Conservation (phyloP, 805 yeast genomes). For the Sugiyamaella lignohabitans region DNA sequence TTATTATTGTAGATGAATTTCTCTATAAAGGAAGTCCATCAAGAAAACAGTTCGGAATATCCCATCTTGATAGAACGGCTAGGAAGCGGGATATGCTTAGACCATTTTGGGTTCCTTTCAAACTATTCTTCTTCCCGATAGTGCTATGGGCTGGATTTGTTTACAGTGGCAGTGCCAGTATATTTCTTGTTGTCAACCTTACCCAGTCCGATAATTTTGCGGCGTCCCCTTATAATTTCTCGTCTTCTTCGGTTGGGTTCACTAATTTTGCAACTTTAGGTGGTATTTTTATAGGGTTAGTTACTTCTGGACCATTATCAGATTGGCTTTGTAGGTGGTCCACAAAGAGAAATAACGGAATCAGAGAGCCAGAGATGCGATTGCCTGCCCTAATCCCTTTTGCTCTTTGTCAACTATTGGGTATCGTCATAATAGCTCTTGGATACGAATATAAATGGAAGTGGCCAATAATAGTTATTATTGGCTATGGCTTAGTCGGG, state of each 20-base stretch:
- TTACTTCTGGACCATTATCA: conserved; percentile 11
- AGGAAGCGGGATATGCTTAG: not conserved
- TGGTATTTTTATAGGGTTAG: conserved; percentile 6
- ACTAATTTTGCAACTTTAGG: conserved; percentile 9
- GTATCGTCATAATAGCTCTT: conserved; percentile 2
- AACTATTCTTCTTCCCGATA: conserved; percentile 6
- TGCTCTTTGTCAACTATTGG: not conserved
- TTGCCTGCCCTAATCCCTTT: conserved; percentile 7
- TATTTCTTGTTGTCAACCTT: conserved; percentile 5
- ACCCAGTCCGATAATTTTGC: conserved; percentile 9
- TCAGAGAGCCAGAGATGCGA: conserved; percentile 11
- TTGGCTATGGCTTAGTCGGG: conserved; percentile 8
- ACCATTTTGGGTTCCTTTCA: conserved; percentile 11
- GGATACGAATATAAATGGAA: conserved; percentile 7
- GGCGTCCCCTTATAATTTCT: conserved; percentile 8
- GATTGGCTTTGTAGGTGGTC: conserved; percentile 8
- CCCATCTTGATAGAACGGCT: not conserved
- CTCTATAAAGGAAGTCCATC: conserved; percentile 6
- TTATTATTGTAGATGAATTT: conserved; percentile 3
- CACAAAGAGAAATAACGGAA: conserved; percentile 7
- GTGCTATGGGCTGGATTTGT: conserved; percentile 7
- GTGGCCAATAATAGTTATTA: conserved; percentile 8
- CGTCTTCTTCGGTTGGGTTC: conserved; percentile 8
- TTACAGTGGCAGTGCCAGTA: conserved; percentile 5
- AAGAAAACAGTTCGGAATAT: conserved; percentile 5